These are phyloP conservation scores for Spiraea crenata DNA, from an alignment of 331 rosid species.

Conservation along the genomic window DNA sequence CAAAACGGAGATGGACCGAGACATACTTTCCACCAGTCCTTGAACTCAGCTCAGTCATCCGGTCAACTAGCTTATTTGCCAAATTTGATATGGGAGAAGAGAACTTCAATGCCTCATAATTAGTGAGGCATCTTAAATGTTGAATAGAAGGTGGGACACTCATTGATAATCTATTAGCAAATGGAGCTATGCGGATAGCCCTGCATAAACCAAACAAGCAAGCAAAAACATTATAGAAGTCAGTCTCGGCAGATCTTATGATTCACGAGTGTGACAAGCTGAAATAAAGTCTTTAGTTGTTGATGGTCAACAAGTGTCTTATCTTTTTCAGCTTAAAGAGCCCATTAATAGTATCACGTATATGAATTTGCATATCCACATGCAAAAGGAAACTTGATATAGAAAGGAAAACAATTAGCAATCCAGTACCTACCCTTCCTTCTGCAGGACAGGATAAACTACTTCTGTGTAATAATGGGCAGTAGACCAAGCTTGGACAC, in stretches of 20 bases:
- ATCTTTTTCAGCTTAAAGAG: not conserved
- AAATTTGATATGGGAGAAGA: constrained; percentile 66
- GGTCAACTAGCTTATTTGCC: constrained; percentile 62
- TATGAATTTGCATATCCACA: not conserved
- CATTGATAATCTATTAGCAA: constrained; percentile 95
- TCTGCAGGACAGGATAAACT: constrained; percentile 75
- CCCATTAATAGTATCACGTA: not conserved
- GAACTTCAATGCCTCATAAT: constrained; percentile 85
- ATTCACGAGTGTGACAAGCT: not conserved
- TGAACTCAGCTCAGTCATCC: constrained; percentile 73
- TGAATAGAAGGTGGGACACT: constrained; percentile 88
- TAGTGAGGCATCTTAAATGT: constrained; percentile 82
- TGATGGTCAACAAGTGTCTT: not conserved
- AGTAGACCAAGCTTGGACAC: constrained; percentile 89
- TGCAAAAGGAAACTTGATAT: constrained; percentile 3
- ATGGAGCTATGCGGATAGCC: constrained; percentile 82
- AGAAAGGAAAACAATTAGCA: constrained; percentile 17
- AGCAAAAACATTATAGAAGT: not conserved
- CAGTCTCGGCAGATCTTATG: constrained; percentile 6
- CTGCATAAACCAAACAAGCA: constrained; percentile 49
- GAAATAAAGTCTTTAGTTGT: not conserved
- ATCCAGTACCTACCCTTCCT: constrained; percentile 64
- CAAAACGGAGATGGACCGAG: constrained; percentile 92
- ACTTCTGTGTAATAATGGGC: constrained; percentile 67
- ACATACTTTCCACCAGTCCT: constrained; percentile 68